Conservation (phyloP, 805 yeast species). For the Zygoascus biomembranicola region DNA sequence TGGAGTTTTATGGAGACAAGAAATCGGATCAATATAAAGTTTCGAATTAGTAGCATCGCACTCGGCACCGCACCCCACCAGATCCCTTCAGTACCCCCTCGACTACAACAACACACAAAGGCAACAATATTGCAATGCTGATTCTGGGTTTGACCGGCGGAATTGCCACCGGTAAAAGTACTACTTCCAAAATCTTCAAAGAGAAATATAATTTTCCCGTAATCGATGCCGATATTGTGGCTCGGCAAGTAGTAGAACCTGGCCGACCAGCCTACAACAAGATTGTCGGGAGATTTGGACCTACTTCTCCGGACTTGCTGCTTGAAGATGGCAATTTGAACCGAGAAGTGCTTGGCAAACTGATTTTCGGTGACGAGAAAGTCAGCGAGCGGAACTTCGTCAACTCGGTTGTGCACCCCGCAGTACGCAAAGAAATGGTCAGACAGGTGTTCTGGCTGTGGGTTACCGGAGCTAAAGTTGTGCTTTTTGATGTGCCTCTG, state of each 20-base stretch:
- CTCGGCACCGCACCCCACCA: no score
- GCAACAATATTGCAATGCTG: slow-evolving; percentile 44
- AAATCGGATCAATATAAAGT: no score
- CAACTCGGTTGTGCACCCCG: slow-evolving; percentile 82
- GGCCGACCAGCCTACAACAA: slow-evolving; percentile 61
- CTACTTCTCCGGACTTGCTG: slow-evolving; percentile 37
- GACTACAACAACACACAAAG: no score
- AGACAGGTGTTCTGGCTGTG: slow-evolving; percentile 50
- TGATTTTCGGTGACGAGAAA: slow-evolving; percentile 62
- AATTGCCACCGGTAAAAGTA: slow-evolving; percentile 93
- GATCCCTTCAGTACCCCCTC: no score
- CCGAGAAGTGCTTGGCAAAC: slow-evolving; percentile 65
- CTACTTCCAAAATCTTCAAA: slow-evolving; percentile 58
- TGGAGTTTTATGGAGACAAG: neutral
- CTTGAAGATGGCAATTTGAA: slow-evolving; percentile 44
- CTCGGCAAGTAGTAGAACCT: slow-evolving; percentile 77
- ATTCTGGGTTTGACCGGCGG: slow-evolving; percentile 96
- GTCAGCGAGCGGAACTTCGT: slow-evolving; percentile 44
- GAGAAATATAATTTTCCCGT: slow-evolving; percentile 48
- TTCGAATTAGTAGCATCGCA: no score
- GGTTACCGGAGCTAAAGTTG: slow-evolving; percentile 47
- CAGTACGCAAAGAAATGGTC: slow-evolving; percentile 61
- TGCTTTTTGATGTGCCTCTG: slow-evolving; percentile 82
- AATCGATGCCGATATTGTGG: slow-evolving; percentile 87
- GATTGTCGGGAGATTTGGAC: slow-evolving; percentile 53